Base-by-base conservation (phyloP, 2,329 filamentous ascomycete genomes). In the Orbilia javanica region DNA sequence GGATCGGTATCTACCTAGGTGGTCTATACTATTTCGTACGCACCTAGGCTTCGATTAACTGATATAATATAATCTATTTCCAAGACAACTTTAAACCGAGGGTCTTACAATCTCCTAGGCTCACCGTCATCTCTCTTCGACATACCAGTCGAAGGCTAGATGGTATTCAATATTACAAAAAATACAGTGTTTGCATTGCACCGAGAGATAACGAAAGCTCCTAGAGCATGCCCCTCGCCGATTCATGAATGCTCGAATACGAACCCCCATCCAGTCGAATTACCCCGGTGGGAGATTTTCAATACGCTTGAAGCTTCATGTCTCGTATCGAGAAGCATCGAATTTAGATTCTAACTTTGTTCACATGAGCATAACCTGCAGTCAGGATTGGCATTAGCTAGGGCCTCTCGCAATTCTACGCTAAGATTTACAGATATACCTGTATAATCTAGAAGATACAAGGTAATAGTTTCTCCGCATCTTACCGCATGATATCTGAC, bases 291-390 rank as follows among this genome's bases (percentile, higher is more conserved):
- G 57, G 6, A 10, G 53, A 29, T 57, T 46, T 34, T 25, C 22
- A 64, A 31, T 1, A 29, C n/a, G 20, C 5, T 64, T 15, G 31
- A 20, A 29, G 50, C 22, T 27, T 68, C 65, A 46, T 31, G 5
- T 22, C 50, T 68, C 65, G 65, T 68, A 29, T 60, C 65, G 65
- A 68, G 25, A 68, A 31, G 27, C 25, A 20, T 20, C 22, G 36
- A 48, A 42, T 39, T 48, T 20, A 60, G 31, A 27, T 39, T 10
- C 18, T 27, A 42, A 20, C 20, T 31, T 29, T 36, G 68, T 22
- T 31, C 69, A 73, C 69, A 73, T 73, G 69, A 73, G 36, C 69
- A 73, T 6, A 29, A 42, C 8, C 69, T 73, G 60, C 69, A 73
- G n/a, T 15, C 15, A 39, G 36, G 22, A 66, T 73, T 73, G 60